phyloP scores from a whole-genome alignment of 2,329 filamentous ascomycete genomes.

The Dothideomycetes sp. region DNA sequence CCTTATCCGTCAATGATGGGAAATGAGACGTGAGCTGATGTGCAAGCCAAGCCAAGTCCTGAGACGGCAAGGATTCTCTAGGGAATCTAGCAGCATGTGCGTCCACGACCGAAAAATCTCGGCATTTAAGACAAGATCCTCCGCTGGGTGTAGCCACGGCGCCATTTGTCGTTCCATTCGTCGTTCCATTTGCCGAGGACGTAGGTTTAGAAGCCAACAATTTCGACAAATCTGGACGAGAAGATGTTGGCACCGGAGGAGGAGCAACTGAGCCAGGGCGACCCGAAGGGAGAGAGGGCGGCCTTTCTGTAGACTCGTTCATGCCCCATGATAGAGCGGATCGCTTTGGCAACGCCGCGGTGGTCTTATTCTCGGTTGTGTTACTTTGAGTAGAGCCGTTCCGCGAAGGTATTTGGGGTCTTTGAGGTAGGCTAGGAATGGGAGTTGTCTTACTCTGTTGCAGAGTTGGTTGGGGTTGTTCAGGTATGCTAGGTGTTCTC shows the following conservation, averaged over 20 bases:
- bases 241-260: conserved; percentile 46
- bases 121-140: conserved; percentile 65
- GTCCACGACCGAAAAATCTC: conserved; percentile 81
- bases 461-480: conserved; percentile 29
- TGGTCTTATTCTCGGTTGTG: conserved; percentile 4
- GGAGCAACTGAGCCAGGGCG: conserved; percentile 20
- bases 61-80: conserved; percentile 58
- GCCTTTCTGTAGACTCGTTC: conserved; percentile 30
- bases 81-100: conserved; percentile 69
- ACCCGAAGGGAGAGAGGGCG: conserved; percentile 16
- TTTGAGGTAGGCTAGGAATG: conserved; percentile 13
- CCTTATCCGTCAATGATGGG: conserved; percentile 83
- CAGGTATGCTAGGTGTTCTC: conserved; percentile 33
- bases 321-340: conserved; percentile 40
- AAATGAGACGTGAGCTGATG: conserved; percentile 71
- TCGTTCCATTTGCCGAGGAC: conserved; percentile 19
- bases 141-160: conserved; percentile 14
- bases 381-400: conserved; percentile 18
- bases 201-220: conserved; percentile 45
- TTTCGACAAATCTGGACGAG: conserved; percentile 49
- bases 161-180: conserved; percentile 18
- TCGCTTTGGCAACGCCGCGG: conserved; percentile 26
- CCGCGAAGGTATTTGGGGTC: conserved; percentile 15
- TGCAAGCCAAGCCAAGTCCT: conserved; percentile 63
- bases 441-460: conserved; percentile 30